Evolutionary conservation across 140 eudicot genomes (phyloP).

Genomic region (Oenanthe javanica): DNA sequence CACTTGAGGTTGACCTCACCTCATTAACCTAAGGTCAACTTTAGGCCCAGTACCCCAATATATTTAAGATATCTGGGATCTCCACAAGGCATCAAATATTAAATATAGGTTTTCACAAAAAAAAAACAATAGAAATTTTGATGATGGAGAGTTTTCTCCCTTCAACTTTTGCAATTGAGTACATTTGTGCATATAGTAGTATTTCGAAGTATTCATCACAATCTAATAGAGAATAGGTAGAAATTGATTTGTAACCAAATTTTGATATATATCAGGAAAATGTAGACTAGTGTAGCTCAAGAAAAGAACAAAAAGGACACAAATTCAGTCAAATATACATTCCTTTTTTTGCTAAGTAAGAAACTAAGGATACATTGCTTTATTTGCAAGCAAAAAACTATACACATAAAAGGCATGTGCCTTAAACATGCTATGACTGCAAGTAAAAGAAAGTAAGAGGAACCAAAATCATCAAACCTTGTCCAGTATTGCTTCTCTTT

Average conservation of each 20-base stretch:
- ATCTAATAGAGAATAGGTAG: background rate
- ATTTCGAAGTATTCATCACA: background rate
- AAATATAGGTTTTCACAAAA: background rate
- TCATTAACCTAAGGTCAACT: background rate
- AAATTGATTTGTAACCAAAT: background rate
- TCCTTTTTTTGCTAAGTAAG: background rate
- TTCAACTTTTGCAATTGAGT: background rate
- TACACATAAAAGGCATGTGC: background rate
- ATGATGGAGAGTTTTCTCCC: background rate
- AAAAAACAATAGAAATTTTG: too few relatives aligned
- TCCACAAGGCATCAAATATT: too few relatives aligned
- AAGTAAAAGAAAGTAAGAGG: background rate
- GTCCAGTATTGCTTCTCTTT: conserved; percentile 85
- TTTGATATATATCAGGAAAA: background rate
- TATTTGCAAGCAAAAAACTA: background rate
- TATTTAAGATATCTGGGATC: background rate
- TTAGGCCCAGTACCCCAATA: background rate
- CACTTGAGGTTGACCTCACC: too few relatives aligned
- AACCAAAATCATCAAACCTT: conserved; percentile 39
- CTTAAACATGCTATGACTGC: background rate
- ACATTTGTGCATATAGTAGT: background rate
- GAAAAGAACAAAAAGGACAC: background rate
- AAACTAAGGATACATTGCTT: background rate
- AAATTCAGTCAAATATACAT: background rate
- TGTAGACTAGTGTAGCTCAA: background rate